Evolutionary conservation across 75 land plant species (phyloP).

Genomic region (Picea glauca): DNA sequence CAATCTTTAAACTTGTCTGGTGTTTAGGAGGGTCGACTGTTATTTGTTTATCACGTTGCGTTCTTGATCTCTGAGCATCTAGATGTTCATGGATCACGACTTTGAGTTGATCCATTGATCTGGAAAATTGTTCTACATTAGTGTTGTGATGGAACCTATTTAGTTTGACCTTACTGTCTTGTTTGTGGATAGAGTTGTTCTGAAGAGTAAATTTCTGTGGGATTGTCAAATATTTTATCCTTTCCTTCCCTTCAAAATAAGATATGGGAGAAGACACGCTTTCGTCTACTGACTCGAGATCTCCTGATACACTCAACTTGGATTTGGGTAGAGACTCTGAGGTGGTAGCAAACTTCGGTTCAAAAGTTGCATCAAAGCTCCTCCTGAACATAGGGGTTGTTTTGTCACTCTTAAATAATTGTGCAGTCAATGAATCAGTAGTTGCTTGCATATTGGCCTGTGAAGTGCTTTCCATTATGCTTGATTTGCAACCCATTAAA

Average conservation of each 20-base stretch:
- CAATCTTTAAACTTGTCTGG: neutral
- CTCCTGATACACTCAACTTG: constrained; percentile 1
- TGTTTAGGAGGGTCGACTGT: neutral
- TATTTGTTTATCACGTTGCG: neutral
- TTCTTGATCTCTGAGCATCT: neutral
- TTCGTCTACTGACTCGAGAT: neutral
- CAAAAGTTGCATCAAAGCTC: neutral
- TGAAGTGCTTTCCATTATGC: neutral
- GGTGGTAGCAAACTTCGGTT: neutral
- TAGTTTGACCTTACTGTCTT: neutral
- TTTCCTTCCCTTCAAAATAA: neutral
- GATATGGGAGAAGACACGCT: neutral
- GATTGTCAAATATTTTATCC: neutral
- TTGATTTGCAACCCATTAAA: neutral
- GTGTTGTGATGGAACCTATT: neutral
- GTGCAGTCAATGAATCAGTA: neutral
- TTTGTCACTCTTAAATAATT: neutral
- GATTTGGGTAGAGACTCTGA: neutral
- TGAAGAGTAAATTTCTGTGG: neutral
- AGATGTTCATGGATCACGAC: neutral
- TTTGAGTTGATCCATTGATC: neutral
- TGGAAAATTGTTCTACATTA: neutral
- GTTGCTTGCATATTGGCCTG: neutral
- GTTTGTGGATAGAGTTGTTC: neutral
- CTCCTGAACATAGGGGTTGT: neutral